Evolutionary conservation across 805 yeast species (phyloP), one percentile per base, ranked within the genome.

Genomic region (Komagataella ulmi): DNA sequence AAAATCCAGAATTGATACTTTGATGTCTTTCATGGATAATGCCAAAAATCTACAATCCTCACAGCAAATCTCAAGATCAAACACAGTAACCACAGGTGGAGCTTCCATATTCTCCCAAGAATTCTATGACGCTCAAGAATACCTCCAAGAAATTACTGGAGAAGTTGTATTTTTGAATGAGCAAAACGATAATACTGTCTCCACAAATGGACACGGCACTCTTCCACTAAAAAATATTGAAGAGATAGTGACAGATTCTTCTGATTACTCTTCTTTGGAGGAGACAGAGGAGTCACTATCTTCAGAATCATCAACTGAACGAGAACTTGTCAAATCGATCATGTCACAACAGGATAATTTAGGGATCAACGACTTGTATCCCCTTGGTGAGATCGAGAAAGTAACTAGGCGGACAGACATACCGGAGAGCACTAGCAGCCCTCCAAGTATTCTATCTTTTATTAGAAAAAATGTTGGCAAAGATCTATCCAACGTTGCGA

Each of bases 401-500:
- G 70, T 83, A 3, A 58, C 64, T 24, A 76, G 95, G 54, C 75
- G 89, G 53, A 63, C 65, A 24, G 85, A 79, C 53, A 72, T 90
- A 14, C 74, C 73, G 3, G 70, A 70, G n/a, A 76, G 87, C 51
- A 71, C 68, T 0, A 74, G 81, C 40, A 69, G 80, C 0, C 98
- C 98, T 2, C 97, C 97, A 8, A 84, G 93, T 55, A 65, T 91
- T 43, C 69, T 91, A 52, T 76, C 88, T 1, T 79, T 89, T 58
- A 73, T 93, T 49, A 76, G 96, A 53, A 90, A 90, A 64, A 89
- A 88, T 58, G 93, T 91, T 8, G 97, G 97, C 18, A 91, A 90
- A 61, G 98, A 91, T 65, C 64, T 93, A 53, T 75, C 89, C 0
- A 74, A 88, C 1, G 77, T 90, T 47, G 82, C 96, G 0, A 89